Conservation (phyloP, 768 basidiomycete species). For the Melanogaster broomeanus region DNA sequence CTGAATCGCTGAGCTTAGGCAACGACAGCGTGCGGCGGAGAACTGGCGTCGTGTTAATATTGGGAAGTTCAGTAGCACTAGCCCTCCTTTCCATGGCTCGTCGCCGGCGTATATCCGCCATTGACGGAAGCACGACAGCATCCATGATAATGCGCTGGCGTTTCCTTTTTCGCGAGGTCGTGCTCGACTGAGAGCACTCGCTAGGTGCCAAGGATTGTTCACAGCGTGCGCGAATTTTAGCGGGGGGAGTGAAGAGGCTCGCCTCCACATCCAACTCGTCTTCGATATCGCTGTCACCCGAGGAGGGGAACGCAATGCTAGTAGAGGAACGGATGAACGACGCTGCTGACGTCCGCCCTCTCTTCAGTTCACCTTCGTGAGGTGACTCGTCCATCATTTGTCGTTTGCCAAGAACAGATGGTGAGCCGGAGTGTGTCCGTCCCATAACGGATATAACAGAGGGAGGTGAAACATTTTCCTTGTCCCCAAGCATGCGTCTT, state of each 20-base stretch:
- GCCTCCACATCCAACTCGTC: slow-evolving; percentile 30
- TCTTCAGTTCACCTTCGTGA: slow-evolving; percentile 26
- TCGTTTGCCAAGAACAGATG: slow-evolving; percentile 48
- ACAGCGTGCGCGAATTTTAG: slow-evolving; percentile 4
- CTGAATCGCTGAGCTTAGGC: slow-evolving; percentile 17
- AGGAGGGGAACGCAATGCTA: slow-evolving; percentile 27
- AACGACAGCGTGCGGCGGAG: slow-evolving; percentile 30
- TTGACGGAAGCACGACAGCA: slow-evolving; percentile 48
- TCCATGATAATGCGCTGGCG: slow-evolving; percentile 54
- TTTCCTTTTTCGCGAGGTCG: slow-evolving; percentile 36
- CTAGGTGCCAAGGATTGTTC: not conserved
- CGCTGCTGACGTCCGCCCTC: slow-evolving; percentile 22
- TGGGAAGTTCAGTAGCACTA: slow-evolving; percentile 14
- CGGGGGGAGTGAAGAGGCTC: slow-evolving; percentile 20
- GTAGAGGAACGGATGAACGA: slow-evolving; percentile 33
- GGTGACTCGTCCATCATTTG: slow-evolving; percentile 38
- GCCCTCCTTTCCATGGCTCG: slow-evolving; percentile 20
- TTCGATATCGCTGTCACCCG: slow-evolving; percentile 29
- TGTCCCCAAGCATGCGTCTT: slow-evolving; percentile 42
- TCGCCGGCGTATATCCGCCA: slow-evolving; percentile 28
- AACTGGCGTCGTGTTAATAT: slow-evolving; percentile 3
- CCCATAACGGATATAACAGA: slow-evolving; percentile 43
- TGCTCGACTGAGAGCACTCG: slow-evolving; percentile 4
- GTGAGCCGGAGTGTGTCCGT: slow-evolving; percentile 43
- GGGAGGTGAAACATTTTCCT: slow-evolving; percentile 61